Evolutionary conservation across 2,329 filamentous ascomycete genomes (phyloP), one percentile per base, ranked within the genome.

Genomic region (Basipetospora chlamydospora): DNA sequence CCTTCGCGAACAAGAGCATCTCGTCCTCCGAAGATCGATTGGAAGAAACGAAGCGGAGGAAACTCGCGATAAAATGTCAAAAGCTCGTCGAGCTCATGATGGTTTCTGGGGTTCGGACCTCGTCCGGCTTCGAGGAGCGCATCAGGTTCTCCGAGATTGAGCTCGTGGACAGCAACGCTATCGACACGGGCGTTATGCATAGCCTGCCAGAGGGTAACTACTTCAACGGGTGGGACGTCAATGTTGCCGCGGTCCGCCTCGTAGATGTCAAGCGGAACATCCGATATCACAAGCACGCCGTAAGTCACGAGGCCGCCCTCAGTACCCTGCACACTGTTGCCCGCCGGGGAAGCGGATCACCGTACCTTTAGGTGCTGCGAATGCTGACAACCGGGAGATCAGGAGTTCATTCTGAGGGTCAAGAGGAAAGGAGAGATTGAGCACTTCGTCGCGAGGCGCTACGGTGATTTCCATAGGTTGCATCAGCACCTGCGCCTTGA

Each of bases 1-100:
- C 86, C 1, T 98, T 98, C 55, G 88, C 90, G 11, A 90, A 80
- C 53, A 98, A 96, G 56, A 82, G 88, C 55, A 95, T 98, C 29
- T 96, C 88, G 2, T 93, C 87, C 5, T 95, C 88, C 5, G 90
- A 96, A 59, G 90, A 98, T 54, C 76, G 90, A 4, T 63, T 96
- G 21, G 90, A 98, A 59, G 86, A 95, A 58, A 96, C 90, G 8
- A 98, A 98, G 64, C 74, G 90, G 40, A 72, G 78, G 45, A 98
- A 98, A 58, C 63, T 98, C 44, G 88, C 90, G 3, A 67, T 79
- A 48, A 98, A 98, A 68, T 85, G 83, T 33, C 80, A 90, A 56
- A 98, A 98, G 63, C 64, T 98, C 40, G 84, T 98, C 9, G 90
- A 98, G 65, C 67, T 98, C 42, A 98, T 98, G 90, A 95, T 98